A percentile compares a stretch with the other conserved stretches of the same genome.
These are phyloP conservation scores for Botrytis byssoidea DNA, from an alignment of 2,329 filamentous ascomycete species.

Conservation along the genomic window DNA sequence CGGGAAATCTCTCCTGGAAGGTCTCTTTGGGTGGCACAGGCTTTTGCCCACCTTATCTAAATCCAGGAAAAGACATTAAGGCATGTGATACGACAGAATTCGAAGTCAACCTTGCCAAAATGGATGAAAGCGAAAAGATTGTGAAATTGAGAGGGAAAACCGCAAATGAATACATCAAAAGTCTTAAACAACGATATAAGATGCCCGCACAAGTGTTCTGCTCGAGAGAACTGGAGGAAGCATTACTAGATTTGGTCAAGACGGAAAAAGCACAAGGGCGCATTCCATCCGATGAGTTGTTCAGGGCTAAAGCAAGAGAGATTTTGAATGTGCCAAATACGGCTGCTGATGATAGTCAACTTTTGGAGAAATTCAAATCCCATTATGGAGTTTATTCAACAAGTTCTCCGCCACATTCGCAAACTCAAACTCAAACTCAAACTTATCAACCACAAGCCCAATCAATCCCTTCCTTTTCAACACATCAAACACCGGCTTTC, in stretches of 20 bases:
- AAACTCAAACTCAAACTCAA: conserved; percentile 8
- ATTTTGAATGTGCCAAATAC: conserved; percentile 50
- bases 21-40: conserved; percentile 52
- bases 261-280: conserved; percentile 42
- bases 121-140: conserved; percentile 35
- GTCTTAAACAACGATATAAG: conserved; percentile 45
- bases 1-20: conserved; percentile 45
- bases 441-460: conserved; percentile 11
- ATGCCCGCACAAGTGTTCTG: conserved; percentile 55
- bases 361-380: conserved; percentile 51
- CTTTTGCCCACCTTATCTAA: conserved; percentile 55
- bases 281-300: conserved; percentile 49
- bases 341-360: conserved; percentile 52
- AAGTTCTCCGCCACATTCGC: background rate
- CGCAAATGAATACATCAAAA: conserved; percentile 50
- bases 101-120: conserved; percentile 28
- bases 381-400: conserved; percentile 6
- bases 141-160: conserved; percentile 47
- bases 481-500: conserved; percentile 16
- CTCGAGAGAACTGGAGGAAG: conserved; percentile 57
- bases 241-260: conserved; percentile 50
- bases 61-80: conserved; percentile 43
- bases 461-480: background rate
- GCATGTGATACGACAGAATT: conserved; percentile 40
- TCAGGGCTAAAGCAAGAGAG: conserved; percentile 49